Conservation (phyloP, 140 eudicot genomes). For the Erigeron philadelphicus region DNA sequence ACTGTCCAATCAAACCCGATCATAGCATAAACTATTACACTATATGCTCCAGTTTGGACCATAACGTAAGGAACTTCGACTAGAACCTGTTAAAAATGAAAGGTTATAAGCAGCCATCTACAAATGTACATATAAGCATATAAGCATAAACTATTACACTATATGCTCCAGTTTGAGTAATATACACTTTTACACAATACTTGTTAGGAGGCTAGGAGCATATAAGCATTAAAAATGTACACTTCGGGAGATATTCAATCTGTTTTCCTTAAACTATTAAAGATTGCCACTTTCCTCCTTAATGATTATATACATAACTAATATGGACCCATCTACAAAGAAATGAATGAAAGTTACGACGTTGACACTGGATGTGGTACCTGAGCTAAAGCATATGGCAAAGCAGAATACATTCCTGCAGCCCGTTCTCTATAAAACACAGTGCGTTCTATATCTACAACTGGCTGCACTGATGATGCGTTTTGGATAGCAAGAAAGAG, state of each 20-base stretch:
- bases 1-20: constrained; percentile 82
- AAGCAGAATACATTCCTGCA: constrained; percentile 88
- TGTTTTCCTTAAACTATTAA: not conserved
- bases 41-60: constrained; percentile 52
- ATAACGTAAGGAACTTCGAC: constrained; percentile 74
- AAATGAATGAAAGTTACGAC: not conserved
- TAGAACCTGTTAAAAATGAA: constrained; percentile 40
- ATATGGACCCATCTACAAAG: not conserved
- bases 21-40: constrained; percentile 63
- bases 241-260: too few species aligned
- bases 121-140: too few species aligned
- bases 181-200: too few species aligned
- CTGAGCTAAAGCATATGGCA: constrained; percentile 79
- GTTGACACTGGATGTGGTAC: constrained; percentile 21
- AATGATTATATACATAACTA: not conserved
- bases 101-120: not conserved
- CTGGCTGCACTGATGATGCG: constrained; percentile 67
- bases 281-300: not conserved
- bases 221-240: not conserved
- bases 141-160: too few species aligned
- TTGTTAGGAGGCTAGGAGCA: not conserved
- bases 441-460: constrained; percentile 71
- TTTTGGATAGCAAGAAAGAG: constrained; percentile 63
- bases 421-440: constrained; percentile 89
- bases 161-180: too few species aligned